phyloP scores from a whole-genome alignment of 257 asterid species.

The Solanum bulbocastanum region DNA sequence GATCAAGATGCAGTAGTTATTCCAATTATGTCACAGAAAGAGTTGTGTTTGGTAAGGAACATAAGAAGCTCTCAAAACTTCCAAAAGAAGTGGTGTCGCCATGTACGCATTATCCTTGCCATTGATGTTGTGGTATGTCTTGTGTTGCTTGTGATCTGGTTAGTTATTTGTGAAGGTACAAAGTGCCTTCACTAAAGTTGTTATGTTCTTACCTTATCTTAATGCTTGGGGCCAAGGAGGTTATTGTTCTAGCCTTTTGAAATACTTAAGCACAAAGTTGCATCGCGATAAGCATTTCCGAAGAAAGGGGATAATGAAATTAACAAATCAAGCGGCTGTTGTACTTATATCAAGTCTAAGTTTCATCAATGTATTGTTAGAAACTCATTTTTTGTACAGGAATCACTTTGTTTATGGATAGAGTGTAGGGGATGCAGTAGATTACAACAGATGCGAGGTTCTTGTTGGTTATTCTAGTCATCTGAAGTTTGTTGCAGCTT shows the following conservation, averaged over 20 bases:
- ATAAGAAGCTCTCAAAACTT: slow-evolving; percentile 23
- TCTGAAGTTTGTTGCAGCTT: neutral
- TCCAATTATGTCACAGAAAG: slow-evolving; percentile 27
- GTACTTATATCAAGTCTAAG: neutral
- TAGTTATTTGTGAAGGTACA: slow-evolving; percentile 51
- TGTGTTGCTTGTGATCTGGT: slow-evolving; percentile 54
- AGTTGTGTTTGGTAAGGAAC: slow-evolving; percentile 19
- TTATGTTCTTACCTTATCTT: neutral
- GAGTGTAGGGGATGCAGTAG: neutral
- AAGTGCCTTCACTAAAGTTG: slow-evolving; percentile 42
- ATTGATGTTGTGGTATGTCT: slow-evolving; percentile 52
- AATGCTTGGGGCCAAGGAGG: neutral
- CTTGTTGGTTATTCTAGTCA: neutral
- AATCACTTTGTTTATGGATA: neutral
- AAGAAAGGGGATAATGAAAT: neutral
- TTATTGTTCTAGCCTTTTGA: neutral
- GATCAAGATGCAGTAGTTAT: slow-evolving; percentile 17
- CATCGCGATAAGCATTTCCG: neutral
- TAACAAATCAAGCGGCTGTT: neutral
- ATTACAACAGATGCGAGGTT: neutral
- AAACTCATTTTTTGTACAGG: neutral
- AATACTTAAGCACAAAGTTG: neutral
- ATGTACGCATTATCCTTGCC: slow-evolving; percentile 48
- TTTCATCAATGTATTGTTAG: neutral
- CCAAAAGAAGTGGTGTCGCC: slow-evolving; percentile 53